phyloP scores from a whole-genome alignment of 192 early-diverging fungal species.

The Gigaspora rosea region DNA sequence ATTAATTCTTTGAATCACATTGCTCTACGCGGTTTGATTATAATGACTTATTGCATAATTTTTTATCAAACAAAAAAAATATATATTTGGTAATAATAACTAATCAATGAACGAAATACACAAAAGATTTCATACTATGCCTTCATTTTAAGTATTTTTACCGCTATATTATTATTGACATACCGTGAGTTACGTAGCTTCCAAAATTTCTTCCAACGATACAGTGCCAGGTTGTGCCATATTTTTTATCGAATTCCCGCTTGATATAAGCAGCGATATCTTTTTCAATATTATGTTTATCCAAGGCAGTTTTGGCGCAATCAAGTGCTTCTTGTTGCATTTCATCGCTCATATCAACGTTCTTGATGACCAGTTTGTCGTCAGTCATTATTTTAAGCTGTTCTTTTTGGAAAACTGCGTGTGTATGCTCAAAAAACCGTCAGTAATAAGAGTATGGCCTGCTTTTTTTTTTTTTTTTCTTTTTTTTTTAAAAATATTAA shows the following conservation, averaged over 20 bases:
- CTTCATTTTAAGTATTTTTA: conserved; percentile 15
- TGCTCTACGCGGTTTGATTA: too few relatives aligned
- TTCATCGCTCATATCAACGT: conserved; percentile 96
- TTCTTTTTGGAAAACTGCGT: too few relatives aligned
- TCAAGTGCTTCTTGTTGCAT: conserved; percentile 94
- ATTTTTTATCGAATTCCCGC: conserved; percentile 97
- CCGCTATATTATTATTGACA: conserved; percentile 8
- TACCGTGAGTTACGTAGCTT: conserved; percentile 95
- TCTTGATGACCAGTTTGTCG: conserved; percentile 90
- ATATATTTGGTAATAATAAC: too few relatives aligned
- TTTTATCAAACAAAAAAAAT: too few relatives aligned
- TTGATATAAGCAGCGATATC: conserved; percentile 98
- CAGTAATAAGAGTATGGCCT: too few relatives aligned
- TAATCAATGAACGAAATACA: too few relatives aligned
- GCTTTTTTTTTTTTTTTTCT: too few relatives aligned
- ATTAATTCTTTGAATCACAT: too few relatives aligned
- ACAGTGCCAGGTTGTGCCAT: conserved; percentile 97
- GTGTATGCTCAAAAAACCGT: too few relatives aligned
- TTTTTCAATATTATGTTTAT: conserved; percentile 96
- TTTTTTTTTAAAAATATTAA: too few relatives aligned
- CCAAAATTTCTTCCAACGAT: conserved; percentile 99
- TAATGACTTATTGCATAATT: too few relatives aligned
- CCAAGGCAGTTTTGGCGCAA: conserved; percentile 81
- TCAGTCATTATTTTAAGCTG: conserved; percentile 63
- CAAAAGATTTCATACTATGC: too few relatives aligned